Evolutionary conservation across 2,329 filamentous ascomycete genomes (phyloP).

Genomic region (Blastomyces emzantsi): DNA sequence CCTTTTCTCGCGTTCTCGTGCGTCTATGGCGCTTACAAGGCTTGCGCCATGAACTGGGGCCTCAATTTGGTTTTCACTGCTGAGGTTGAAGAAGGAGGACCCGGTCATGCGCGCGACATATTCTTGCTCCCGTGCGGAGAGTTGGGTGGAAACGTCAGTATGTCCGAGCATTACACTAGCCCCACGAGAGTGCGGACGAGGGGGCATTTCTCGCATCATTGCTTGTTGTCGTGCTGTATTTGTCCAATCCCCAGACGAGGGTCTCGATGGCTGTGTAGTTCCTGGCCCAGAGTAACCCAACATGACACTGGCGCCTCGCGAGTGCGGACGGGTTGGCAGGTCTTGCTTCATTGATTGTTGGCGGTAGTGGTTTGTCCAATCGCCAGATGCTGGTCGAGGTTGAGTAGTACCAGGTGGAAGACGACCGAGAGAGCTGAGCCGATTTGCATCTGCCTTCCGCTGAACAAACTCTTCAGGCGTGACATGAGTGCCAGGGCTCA

Average conservation of each 20-base stretch:
- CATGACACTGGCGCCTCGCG: slow-evolving; percentile 48
- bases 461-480: slow-evolving; percentile 78
- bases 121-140: slow-evolving; percentile 84
- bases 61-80: slow-evolving; percentile 44
- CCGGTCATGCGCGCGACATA: slow-evolving; percentile 77
- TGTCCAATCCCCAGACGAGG: slow-evolving; percentile 34
- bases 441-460: slow-evolving; percentile 55
- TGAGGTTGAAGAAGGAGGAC: slow-evolving; percentile 63
- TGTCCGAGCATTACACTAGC: slow-evolving; percentile 44
- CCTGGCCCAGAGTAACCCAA: slow-evolving; percentile 44
- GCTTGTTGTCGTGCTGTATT: slow-evolving; percentile 27
- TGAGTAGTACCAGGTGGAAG: slow-evolving; percentile 46
- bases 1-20: slow-evolving; percentile 67
- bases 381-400: slow-evolving; percentile 30
- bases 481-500: slow-evolving; percentile 47
- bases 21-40: slow-evolving; percentile 69
- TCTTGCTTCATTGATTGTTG: slow-evolving; percentile 29
- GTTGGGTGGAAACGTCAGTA: slow-evolving; percentile 47
- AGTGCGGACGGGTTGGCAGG: slow-evolving; percentile 50
- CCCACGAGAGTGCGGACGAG: slow-evolving; percentile 52
- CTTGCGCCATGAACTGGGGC: slow-evolving; percentile 47
- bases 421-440: slow-evolving; percentile 51
- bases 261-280: slow-evolving; percentile 31
- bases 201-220: slow-evolving; percentile 31
- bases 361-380: slow-evolving; percentile 30